Evolutionary conservation across 257 asterid species (phyloP), one percentile per base, ranked within the genome.

Genomic region (Cruciata laevipes): DNA sequence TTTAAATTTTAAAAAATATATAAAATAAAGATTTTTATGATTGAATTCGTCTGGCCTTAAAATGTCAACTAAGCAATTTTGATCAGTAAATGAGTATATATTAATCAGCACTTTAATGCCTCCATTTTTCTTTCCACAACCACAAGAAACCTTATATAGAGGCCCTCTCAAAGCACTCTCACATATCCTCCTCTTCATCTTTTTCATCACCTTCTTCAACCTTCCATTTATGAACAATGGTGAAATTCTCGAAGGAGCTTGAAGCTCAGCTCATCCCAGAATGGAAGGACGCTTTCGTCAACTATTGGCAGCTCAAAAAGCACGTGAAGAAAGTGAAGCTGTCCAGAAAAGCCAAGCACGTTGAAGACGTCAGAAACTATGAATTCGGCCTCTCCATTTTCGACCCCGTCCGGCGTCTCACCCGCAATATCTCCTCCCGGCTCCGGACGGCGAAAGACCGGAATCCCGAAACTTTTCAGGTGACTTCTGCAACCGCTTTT

Each of bases 251-350:
- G 0, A 89, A 87, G 73, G 87, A 84, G 84, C 87, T 89, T 6
- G 95, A 89, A 78, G 95, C 95, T 16, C 91, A 87, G 61, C 85
- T 89, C 65, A 89, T 89, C 25, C 97, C 97, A 6, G 97, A 87
- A 73, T 89, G 97, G 97, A 87, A 85, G 31, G 88, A 89, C 17
- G 97, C 95, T 12, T 87, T 87, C 63, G 95, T 89, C 16, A 87
- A 89, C 65, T 89, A 89, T 38, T 85, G 95, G 89, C 88, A 75
- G 37, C 86, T 89, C 8, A 89, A 89, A 68, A 89, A 89, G 77
- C 87, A 85, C 21, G 88, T 89, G 30, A 89, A 87, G 76, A 84
- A 79, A 66, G 73, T 89, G 18, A 87, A 80, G 72, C 63, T 85
- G n/a, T 78, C 94, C 7, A 72, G 78, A 70, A 77, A 78, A 63